phyloP scores from a whole-genome alignment of 306 rosid genomes.

The Fragaria ananassa region DNA sequence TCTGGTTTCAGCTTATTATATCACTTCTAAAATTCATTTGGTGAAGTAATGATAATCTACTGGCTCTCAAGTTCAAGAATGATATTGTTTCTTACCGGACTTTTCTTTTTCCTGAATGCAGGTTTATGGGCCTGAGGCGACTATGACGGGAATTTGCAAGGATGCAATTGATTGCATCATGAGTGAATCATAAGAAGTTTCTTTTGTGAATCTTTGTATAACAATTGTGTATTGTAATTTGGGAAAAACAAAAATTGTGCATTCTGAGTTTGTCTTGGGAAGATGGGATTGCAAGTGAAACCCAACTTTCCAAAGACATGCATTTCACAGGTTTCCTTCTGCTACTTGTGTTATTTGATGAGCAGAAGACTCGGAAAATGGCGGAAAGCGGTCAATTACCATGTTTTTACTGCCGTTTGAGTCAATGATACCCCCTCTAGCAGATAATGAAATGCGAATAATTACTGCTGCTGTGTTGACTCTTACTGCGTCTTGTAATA shows the following conservation, averaged over 20 bases:
- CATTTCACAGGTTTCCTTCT: background rate
- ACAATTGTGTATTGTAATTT: background rate
- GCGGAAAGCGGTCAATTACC: background rate
- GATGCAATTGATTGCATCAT: conserved; percentile 78
- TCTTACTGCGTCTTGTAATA: background rate
- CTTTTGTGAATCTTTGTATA: background rate
- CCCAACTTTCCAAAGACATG: background rate
- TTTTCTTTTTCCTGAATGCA: conserved; percentile 27
- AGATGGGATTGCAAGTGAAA: background rate
- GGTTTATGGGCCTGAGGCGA: conserved; percentile 88
- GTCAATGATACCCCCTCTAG: background rate
- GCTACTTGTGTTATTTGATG: background rate
- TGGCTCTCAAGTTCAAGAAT: background rate
- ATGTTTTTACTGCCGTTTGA: background rate
- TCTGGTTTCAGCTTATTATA: background rate
- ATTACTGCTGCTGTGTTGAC: background rate
- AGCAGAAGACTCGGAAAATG: background rate
- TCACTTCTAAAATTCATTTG: background rate
- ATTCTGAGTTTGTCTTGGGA: conserved; percentile 7
- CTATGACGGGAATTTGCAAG: conserved; percentile 88
- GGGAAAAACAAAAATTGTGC: background rate
- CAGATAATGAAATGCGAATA: background rate
- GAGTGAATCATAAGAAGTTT: conserved; percentile 35
- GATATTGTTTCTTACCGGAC: background rate
- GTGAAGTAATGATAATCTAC: background rate